Base-by-base conservation (phyloP, 2,329 filamentous ascomycete genomes). In the Pseudogymnoascus sp. region DNA sequence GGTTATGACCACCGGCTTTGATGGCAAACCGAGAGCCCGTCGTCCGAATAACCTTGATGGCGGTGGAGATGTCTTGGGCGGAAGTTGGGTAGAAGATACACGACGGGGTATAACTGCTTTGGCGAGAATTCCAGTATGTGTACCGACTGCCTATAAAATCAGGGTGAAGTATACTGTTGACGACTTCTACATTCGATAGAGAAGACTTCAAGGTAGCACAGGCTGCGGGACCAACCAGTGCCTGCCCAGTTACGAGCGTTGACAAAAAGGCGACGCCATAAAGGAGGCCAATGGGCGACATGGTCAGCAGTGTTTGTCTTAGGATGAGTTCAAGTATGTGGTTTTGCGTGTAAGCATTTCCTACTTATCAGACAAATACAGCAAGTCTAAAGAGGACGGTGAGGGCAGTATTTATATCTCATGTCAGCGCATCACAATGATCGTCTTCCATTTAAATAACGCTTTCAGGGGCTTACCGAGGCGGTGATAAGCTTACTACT, bases 1-100 rank as follows among this genome's bases (percentile, higher is more conserved):
- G 59, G 5, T 60, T 60, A 62, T 78, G 76, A 2, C 77, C 74
- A 21, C 74, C 75, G 61, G 72, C 72, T 66, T 75, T 74, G 62
- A 73, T 72, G 18, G 75, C 70, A 66, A 76, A 76, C 49, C 25
- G n/a, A 56, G 49, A 56, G 8, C 28, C 28, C 2, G 25, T 7
- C 5, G 25, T 16, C 8, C 28, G 25, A 18, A 56, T 56, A 56
- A 68, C 59, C n/a, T 61, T 63, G 1, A 70, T 36, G 5, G 66
- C 65, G 1, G 59, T 43, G 1, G 70, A 69, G 5, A 71, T 64
- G 59, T 69, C 68, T 2, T 63, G 9, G 0, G 68, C 43, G 7
- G 40, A 63, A 7, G 31, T 64, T 3, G 69, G 69, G 16, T 65
- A 59, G 49, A 71, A 53, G 28, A 67, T 59, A 59, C 70, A 71